Evolutionary conservation across 1,284 basidiomycete species (phyloP).

Genomic region (Cystobasidiaceae sp.): DNA sequence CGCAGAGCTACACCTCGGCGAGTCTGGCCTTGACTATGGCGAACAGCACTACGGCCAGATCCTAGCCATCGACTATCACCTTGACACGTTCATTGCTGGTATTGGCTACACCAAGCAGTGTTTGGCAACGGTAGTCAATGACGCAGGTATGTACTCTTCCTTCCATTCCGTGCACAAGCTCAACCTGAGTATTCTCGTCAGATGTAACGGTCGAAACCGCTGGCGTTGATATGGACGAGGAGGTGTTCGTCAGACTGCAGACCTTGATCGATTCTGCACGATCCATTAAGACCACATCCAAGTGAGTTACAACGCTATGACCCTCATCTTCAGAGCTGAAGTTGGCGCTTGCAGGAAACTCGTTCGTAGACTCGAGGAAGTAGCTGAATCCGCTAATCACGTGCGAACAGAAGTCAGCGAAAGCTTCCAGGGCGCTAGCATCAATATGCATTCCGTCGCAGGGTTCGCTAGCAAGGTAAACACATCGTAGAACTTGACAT

Average conservation of each 20-base stretch:
- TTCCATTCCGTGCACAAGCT: too few relatives aligned
- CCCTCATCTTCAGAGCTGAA: too few relatives aligned
- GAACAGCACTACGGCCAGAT: too few relatives aligned
- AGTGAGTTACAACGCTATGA: conserved; percentile 54
- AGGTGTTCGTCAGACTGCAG: conserved; percentile 74
- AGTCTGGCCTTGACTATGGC: too few relatives aligned
- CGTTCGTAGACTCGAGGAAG: conserved; percentile 71
- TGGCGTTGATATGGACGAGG: conserved; percentile 57
- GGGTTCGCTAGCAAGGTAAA: conserved; percentile 79
- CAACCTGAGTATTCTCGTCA: conserved; percentile 42
- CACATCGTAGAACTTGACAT: too few relatives aligned
- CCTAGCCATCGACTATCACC: conserved; percentile 73
- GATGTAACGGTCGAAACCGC: conserved; percentile 68
- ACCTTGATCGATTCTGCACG: conserved; percentile 72
- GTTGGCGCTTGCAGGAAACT: conserved; percentile 70
- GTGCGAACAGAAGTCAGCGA: conserved; percentile 65
- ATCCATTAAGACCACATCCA: conserved; percentile 70
- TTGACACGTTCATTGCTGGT: conserved; percentile 86
- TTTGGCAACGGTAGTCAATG: conserved; percentile 64
- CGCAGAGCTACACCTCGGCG: conserved; percentile 78
- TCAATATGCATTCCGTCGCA: conserved; percentile 64
- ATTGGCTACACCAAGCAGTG: conserved; percentile 80
- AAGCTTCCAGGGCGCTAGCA: conserved; percentile 64
- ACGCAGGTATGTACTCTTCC: too few relatives aligned
- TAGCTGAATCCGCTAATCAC: conserved; percentile 64